Conservation (phyloP, 129 eudicot species). For the carrot (Daucus carota) region DNA sequence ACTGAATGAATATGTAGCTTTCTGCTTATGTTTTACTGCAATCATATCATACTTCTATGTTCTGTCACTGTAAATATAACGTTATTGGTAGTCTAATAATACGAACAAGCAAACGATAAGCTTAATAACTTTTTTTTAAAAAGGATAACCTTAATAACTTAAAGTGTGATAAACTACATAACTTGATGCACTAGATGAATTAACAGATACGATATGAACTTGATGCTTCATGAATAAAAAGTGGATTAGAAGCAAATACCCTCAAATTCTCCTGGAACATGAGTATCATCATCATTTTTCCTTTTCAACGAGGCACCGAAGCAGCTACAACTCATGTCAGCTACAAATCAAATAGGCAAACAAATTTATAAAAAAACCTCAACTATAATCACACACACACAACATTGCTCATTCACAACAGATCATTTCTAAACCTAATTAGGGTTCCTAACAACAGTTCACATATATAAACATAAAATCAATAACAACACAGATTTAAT, state of each 20-base stretch:
- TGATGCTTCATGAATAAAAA: too few relatives aligned
- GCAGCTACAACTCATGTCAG: slow-evolving; percentile 35
- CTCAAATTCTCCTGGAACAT: slow-evolving; percentile 28
- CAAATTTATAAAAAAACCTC: not conserved
- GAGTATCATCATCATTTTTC: slow-evolving; percentile 27
- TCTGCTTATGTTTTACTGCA: not conserved
- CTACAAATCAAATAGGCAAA: not conserved
- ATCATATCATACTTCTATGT: not conserved
- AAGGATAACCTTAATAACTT: not conserved
- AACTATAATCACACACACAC: not conserved
- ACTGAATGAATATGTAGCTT: not conserved
- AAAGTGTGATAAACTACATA: not conserved
- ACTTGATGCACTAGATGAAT: not conserved
- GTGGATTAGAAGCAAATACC: slow-evolving; percentile 19
- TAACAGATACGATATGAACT: not conserved
- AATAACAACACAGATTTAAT: too few relatives aligned
- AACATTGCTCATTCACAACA: not conserved
- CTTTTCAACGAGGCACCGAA: slow-evolving; percentile 34
- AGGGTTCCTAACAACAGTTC: not conserved
- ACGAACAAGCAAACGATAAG: not conserved
- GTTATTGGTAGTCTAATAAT: not conserved
- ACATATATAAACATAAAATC: too few relatives aligned
- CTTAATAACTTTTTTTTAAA: not conserved
- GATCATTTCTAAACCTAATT: not conserved
- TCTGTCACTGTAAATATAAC: not conserved